Evolutionary conservation across 306 rosid species (phyloP).

Genomic region (Begonia masoniana): DNA sequence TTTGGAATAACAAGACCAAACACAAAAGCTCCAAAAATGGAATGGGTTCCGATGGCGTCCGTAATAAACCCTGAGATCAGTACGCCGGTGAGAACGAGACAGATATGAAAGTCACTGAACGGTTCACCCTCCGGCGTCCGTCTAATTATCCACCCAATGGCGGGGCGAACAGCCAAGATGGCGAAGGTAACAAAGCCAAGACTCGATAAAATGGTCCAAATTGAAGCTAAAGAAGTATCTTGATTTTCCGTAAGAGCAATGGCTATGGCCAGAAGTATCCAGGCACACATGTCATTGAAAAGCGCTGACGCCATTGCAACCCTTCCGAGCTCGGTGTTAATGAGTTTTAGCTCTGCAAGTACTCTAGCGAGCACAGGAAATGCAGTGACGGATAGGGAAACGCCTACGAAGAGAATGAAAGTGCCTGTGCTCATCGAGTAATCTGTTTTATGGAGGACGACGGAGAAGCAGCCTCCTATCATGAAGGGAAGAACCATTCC

Average conservation of each 20-base stretch:
- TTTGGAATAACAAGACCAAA: slow-evolving; percentile 78
- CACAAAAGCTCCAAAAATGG: slow-evolving; percentile 86
- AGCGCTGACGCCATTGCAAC: slow-evolving; percentile 61
- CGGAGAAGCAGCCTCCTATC: slow-evolving; percentile 24
- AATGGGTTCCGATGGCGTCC: slow-evolving; percentile 85
- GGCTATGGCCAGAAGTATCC: slow-evolving; percentile 74
- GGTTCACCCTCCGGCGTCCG: slow-evolving; percentile 81
- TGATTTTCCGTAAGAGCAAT: slow-evolving; percentile 52
- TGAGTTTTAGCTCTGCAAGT: slow-evolving; percentile 70
- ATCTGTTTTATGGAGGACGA: slow-evolving; percentile 2
- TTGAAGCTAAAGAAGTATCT: slow-evolving; percentile 37
- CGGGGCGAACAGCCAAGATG: slow-evolving; percentile 42
- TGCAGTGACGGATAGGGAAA: slow-evolving; percentile 56
- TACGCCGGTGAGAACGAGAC: slow-evolving; percentile 73
- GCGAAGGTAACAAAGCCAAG: slow-evolving; percentile 41
- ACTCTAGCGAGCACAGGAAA: slow-evolving; percentile 71
- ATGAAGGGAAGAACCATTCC: slow-evolving; percentile 68
- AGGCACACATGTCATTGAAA: slow-evolving; percentile 72
- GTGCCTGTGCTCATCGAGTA: slow-evolving; percentile 2
- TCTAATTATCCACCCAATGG: slow-evolving; percentile 41
- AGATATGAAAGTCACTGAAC: slow-evolving; percentile 54
- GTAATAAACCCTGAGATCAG: slow-evolving; percentile 81
- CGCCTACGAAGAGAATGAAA: slow-evolving; percentile 49
- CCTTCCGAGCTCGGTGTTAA: slow-evolving; percentile 58
- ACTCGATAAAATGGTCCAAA: slow-evolving; percentile 64